Percentiles rank a stretch among this genome's conserved stretches.
phyloP scores from a whole-genome alignment of 768 basidiomycete genomes.

The Daedaleopsis nitida region DNA sequence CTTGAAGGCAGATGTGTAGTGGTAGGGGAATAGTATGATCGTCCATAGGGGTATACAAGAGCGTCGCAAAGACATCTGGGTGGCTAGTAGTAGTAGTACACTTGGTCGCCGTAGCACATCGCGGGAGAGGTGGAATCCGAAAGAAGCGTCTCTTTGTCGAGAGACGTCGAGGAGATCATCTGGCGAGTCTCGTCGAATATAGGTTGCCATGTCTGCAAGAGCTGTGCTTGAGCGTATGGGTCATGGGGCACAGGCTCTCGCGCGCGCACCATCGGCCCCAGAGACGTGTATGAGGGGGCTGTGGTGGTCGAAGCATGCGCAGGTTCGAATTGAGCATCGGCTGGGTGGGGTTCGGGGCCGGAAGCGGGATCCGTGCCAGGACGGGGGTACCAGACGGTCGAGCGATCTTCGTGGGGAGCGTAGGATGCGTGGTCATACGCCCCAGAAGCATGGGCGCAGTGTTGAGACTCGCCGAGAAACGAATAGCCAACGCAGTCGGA shows the following conservation, averaged over 20 bases:
- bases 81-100: background rate
- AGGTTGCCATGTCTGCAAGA: background rate
- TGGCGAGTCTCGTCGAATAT: background rate
- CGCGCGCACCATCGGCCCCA: no score
- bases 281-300: background rate
- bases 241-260: background rate
- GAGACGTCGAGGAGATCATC: background rate
- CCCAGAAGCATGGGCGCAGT: background rate
- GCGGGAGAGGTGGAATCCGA: background rate
- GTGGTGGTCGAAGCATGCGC: background rate
- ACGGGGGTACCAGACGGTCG: background rate
- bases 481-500: background rate
- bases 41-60: background rate
- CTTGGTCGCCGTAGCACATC: background rate
- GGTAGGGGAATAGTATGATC: background rate
- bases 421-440: background rate
- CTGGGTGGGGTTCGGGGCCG: background rate
- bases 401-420: background rate
- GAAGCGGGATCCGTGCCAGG: background rate
- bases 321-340: background rate
- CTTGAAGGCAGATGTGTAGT: background rate
- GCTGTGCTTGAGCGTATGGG: background rate
- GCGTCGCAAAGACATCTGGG: background rate
- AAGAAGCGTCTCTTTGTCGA: background rate
- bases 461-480: background rate